These are phyloP conservation scores for Colletotrichum liriopes DNA, from an alignment of 2,329 filamentous ascomycete species.

Conservation along the genomic window DNA sequence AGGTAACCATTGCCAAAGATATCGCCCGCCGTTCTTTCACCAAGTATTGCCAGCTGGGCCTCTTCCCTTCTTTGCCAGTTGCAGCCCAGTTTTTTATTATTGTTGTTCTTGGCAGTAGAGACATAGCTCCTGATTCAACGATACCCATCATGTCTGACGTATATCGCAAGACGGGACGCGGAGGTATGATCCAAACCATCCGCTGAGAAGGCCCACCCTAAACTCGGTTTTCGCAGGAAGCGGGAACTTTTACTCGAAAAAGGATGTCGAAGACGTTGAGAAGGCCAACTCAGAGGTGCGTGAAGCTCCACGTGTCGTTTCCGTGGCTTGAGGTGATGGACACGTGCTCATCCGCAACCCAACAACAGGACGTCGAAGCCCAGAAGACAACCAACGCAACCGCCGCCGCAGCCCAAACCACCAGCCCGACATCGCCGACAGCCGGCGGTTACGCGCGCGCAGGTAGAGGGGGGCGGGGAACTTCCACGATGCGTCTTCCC, in stretches of 20 bases:
- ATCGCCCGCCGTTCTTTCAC: background rate
- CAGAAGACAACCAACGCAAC: constrained; percentile 46
- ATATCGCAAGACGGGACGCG: constrained; percentile 70
- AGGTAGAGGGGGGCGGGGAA: constrained; percentile 76
- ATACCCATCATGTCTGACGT: constrained; percentile 54
- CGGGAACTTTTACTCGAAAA: constrained; percentile 73
- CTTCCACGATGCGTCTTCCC: constrained; percentile 60
- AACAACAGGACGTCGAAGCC: constrained; percentile 51
- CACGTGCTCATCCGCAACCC: constrained; percentile 13
- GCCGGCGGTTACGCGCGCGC: constrained; percentile 54
- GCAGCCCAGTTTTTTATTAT: too few species aligned
- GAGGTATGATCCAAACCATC: constrained; percentile 59
- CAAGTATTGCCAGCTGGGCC: background rate
- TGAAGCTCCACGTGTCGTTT: background rate
- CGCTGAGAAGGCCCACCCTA: background rate
- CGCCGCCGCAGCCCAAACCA: constrained; percentile 46
- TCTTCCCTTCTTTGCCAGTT: background rate
- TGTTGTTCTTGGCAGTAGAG: too few species aligned
- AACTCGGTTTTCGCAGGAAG: background rate
- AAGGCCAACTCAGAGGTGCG: constrained; percentile 47
- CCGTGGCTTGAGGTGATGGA: background rate
- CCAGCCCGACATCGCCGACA: constrained; percentile 45
- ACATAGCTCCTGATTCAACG: background rate
- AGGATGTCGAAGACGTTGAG: constrained; percentile 64
- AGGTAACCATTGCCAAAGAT: constrained; percentile 11